These are phyloP conservation scores for Taphrina flavorubra DNA, from an alignment of 1,139 yeast species.

Conservation along the genomic window DNA sequence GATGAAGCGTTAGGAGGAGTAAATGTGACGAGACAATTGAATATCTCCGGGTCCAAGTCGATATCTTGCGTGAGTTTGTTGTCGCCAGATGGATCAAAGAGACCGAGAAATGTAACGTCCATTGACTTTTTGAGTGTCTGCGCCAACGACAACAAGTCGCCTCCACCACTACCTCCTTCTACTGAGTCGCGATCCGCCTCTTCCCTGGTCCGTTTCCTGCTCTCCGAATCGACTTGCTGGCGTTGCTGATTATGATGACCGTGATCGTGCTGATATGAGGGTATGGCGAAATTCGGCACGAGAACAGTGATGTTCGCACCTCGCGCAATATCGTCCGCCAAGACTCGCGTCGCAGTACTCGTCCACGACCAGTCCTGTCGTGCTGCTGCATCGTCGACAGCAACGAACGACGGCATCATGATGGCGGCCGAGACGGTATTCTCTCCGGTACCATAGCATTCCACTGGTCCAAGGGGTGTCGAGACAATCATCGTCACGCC, in stretches of 20 bases:
- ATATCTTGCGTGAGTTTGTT: not conserved
- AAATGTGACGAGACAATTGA: conserved; percentile 2
- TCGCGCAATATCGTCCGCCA: conserved; percentile 30
- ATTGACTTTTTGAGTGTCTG: not conserved
- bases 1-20: not conserved
- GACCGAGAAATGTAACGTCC: conserved; percentile 8
- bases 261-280: too few relatives aligned
- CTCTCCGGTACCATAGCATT: conserved; percentile 35
- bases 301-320: conserved; percentile 36
- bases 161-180: not conserved
- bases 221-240: not conserved
- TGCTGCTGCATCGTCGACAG: not conserved
- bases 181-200: not conserved
- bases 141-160: not conserved
- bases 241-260: too few relatives aligned
- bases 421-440: conserved; percentile 17
- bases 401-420: conserved; percentile 9
- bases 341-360: conserved; percentile 7
- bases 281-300: conserved; percentile 7
- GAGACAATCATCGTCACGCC: not conserved
- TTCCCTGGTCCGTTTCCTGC: not conserved
- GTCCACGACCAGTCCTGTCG: not conserved
- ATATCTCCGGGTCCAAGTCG: not conserved
- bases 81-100: not conserved
- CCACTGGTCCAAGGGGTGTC: not conserved